Base-by-base conservation (phyloP, 805 yeast genomes). In the Ogataea pini region DNA sequence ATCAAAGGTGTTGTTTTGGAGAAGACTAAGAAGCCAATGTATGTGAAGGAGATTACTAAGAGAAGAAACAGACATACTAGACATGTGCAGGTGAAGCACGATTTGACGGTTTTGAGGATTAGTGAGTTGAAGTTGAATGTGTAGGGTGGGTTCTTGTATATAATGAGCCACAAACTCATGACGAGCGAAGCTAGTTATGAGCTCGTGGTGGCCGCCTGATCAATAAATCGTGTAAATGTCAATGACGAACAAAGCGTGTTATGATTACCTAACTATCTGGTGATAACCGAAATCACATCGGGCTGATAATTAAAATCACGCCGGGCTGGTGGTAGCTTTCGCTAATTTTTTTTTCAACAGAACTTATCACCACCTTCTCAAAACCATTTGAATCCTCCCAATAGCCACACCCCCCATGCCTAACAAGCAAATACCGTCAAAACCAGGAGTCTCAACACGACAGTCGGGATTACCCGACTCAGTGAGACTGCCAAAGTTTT, bases 1-100 rank as follows among this genome's bases (percentile, higher is more conserved):
- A 73, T 91, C 56, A 82, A 78, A 55, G 97, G 90, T 17, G 79
- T 80, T n/a, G 88, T 91, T 36, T 65, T 85, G n/a, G 97, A 90
- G 63, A 86, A 87, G 72, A 86, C 96, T 2, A 82, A 86, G 57
- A 84, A 86, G 54, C 89, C 89, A 48, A 81, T 84, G 73, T 80
- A 83, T 58, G 75, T 83, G 27, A 82, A 80, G 62, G 88, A 84
- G 62, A 80, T 80, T 50, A 85, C 95, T 24, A 86, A 89, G 64
- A 79, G 92, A 69, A 83, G 96, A 72, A 75, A 84, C 56, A 84
- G 90, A 76, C 84, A 85, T 73, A 73, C 79, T 52, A 76, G 86
- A 65, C 78, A 88, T 71, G 74, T 83, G 6, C 71, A 73, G 22
- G 77, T 78, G 39, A 83, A 90, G 69, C 89, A 85, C 49, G 82